phyloP scores from a whole-genome alignment of 2,329 filamentous ascomycete species.

The Fusarium praegraminearum region DNA sequence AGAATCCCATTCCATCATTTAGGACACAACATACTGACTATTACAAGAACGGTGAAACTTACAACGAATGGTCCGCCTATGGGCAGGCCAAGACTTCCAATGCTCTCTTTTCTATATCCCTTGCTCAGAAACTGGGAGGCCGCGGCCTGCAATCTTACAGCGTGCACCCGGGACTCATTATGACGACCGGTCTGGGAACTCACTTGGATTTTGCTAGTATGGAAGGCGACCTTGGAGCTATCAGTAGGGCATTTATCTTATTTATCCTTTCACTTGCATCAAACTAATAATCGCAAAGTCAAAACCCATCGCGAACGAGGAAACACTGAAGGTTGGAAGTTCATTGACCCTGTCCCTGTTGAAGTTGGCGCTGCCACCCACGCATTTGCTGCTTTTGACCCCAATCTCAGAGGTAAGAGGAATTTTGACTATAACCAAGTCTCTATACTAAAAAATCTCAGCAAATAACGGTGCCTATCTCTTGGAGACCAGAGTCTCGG shows the following conservation, averaged over 20 bases:
- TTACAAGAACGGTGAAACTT: constrained; percentile 46
- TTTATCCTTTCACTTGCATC: fast-evolving
- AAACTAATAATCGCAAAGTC: constrained; percentile 10
- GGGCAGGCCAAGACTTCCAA: constrained; percentile 56
- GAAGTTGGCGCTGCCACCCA: constrained; percentile 52
- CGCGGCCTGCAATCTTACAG: constrained; percentile 51
- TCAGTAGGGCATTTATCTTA: constrained; percentile 14
- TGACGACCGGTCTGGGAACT: constrained; percentile 34
- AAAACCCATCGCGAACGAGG: constrained; percentile 40
- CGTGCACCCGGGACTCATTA: constrained; percentile 51
- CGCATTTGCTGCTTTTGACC: constrained; percentile 55
- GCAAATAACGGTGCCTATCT: constrained; percentile 52
- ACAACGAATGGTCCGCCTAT: constrained; percentile 53
- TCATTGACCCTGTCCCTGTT: constrained; percentile 35
- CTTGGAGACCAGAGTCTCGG: constrained; percentile 50
- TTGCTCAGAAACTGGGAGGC: constrained; percentile 50
- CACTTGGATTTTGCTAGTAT: constrained; percentile 40
- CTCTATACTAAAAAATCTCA: constrained; percentile 2
- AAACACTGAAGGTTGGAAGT: constrained; percentile 42
- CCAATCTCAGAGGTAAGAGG: constrained; percentile 46
- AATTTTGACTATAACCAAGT: fast-evolving
- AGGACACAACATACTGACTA: background rate
- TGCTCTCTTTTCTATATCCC: constrained; percentile 50
- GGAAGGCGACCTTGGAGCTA: constrained; percentile 29
- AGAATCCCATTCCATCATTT: constrained; percentile 9